Base-by-base conservation (phyloP, 2,329 filamentous ascomycete species). In the Parastagonospora nodorum region DNA sequence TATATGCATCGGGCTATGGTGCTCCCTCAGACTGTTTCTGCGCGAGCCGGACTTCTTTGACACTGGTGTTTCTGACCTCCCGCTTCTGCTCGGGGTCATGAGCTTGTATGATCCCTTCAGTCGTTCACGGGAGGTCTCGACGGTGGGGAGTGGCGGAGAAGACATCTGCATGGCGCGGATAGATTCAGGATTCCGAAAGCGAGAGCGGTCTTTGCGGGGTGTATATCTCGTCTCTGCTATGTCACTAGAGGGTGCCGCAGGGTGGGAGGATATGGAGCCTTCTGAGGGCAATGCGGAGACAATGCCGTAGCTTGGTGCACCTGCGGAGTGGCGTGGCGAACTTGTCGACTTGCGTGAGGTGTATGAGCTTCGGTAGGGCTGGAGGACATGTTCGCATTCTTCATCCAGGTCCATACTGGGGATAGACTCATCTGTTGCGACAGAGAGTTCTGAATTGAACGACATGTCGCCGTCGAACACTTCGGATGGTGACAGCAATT, bases 101-200 rank as follows among this genome's bases (percentile, higher is more conserved):
- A 71, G 51, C 48, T 68, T 69, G 48, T 72, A 73, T 24, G 57
- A 53, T 4, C 59, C 66, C 53, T 70, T 72, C 30, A 65, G 41
- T 29, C 67, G 62, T 43, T 68, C 69, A 12, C 66, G 64, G 5
- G 67, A 64, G 35, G 55, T 60, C 42, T 72, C 68, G 49, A 64
- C 65, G 31, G 60, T 50, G 9, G 63, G 55, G 36, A 68, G 68
- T 15, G 62, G 66, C 7, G 71, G 87, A 0, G 87, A 89, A 2
- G 82, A 82, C 85, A 90, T 88, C 58, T 90, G 88, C 74, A 90
- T 80, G 1, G 86, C 85, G 42, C 85, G 84, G 7, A 90, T 83
- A 10, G 85, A 86, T 1, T 87, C 88, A 0, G 88, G 84, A 10
- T 87, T 88, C 41, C 87, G 81, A 68, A 91, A 90, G 1, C 84